Evolutionary conservation across 2,329 filamentous ascomycete species (phyloP), one percentile per base, ranked within the genome.

Genomic region (Immersiporthe knoxdaviesiana): DNA sequence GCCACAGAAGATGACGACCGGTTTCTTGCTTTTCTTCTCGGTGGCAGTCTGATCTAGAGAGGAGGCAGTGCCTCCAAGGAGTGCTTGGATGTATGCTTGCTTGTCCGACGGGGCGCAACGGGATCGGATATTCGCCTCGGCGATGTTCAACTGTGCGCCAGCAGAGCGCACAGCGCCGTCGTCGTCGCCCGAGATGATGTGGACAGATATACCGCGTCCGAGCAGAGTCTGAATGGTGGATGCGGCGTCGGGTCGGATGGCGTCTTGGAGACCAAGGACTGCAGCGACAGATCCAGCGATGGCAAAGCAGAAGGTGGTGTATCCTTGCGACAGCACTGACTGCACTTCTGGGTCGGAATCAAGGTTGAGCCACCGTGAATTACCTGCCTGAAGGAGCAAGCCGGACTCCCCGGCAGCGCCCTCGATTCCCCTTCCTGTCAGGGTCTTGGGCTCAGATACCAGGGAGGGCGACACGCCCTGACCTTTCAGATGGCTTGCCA

Each of bases 1-100:
- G 44, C 92, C 92, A 64, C 87, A 85, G 77, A 95, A 94, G 7
- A 94, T 78, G 24, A 92, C 85, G 1, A 84, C 77, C 0, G 79
- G 73, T 0, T 68, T 24, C 50, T 54, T 11, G 16, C 16, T 18
- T 7, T 21, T 47, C 18, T 21, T 21, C 4, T 14, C 3, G 44
- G 18, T 47, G 44, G n/a, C n/a, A n/a, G n/a, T n/a, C n/a, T 47
- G 44, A 47, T 18, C 7, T n/a, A n/a, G n/a, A 6, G 14, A 2
- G 1, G 44, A n/a, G 16, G 12, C 69, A 37, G 62, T 16, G 37
- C 58, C 59, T 18, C 67, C 64, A 2, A 59, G 61, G 5, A 86
- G 78, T 0, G 62, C 58, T 24, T 80, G 75, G 64, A 86, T 78
- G 70, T 86, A 85, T 0, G 71, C 77, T 32, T 80, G 77, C 73